Conservation (phyloP, 2,329 filamentous ascomycete species). For the Aspergillus vadensis region DNA sequence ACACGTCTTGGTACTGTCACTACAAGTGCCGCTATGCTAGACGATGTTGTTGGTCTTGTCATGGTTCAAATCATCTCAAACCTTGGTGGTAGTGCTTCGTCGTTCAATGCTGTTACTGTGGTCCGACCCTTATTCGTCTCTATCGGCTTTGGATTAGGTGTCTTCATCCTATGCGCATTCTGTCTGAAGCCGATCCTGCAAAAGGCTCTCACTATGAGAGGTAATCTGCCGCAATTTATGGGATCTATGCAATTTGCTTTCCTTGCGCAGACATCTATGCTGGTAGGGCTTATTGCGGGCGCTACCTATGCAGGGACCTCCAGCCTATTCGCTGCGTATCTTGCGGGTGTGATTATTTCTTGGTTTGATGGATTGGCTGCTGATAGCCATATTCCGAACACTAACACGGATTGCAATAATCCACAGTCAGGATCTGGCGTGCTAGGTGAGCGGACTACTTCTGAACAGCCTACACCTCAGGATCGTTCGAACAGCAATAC, state of each 20-base stretch:
- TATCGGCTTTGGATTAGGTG: not conserved
- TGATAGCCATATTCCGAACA: not conserved
- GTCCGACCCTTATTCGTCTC: not conserved
- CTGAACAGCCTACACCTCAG: not conserved
- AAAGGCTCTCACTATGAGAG: conserved; percentile 7
- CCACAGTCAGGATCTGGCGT: no score
- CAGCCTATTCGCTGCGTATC: conserved; percentile 58
- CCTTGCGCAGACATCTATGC: conserved; percentile 45
- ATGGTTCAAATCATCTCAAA: conserved; percentile 75
- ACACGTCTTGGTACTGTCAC: conserved; percentile 64
- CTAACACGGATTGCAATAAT: not conserved
- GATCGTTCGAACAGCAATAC: not conserved
- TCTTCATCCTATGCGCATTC: conserved; percentile 37
- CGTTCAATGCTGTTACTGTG: not conserved
- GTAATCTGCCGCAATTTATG: conserved; percentile 14
- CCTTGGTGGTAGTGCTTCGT: not conserved
- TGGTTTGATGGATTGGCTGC: conserved; percentile 49
- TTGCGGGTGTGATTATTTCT: conserved; percentile 55
- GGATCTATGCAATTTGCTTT: conserved; percentile 35
- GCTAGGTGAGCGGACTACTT: not conserved
- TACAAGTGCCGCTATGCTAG: conserved; percentile 75
- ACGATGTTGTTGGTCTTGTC: conserved; percentile 75
- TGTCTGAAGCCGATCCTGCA: conserved; percentile 17
- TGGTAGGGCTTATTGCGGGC: conserved; percentile 51
- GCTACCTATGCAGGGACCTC: conserved; percentile 59